Evolutionary conservation across 75 land plant species (phyloP).

Genomic region (Cupressus sempervirens): DNA sequence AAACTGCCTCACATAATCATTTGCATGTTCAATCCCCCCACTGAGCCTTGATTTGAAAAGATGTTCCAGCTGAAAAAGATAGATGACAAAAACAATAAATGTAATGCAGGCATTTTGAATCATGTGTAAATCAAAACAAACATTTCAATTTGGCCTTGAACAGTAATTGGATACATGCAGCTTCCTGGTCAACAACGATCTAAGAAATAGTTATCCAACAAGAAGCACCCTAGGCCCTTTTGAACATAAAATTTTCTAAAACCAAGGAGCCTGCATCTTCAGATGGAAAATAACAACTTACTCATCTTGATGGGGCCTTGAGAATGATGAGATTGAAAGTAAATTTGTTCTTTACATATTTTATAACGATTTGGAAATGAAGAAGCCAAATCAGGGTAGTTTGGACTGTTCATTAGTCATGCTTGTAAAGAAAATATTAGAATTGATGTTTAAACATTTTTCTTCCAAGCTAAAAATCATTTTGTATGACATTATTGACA

Average conservation of each 20-base stretch:
- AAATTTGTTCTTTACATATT: not conserved
- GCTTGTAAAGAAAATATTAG: not conserved
- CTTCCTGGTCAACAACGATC: not conserved
- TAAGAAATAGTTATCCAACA: not conserved
- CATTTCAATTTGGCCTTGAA: not conserved
- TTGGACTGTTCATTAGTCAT: not conserved
- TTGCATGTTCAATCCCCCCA: constrained; percentile 78
- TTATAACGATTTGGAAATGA: not conserved
- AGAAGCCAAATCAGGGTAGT: not conserved
- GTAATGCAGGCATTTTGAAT: not conserved
- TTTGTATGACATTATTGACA: not conserved
- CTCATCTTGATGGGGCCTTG: not conserved
- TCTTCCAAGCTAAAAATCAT: not conserved
- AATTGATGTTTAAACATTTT: not conserved
- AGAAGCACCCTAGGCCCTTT: not conserved
- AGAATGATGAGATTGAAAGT: not conserved
- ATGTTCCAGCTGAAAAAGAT: constrained; percentile 75
- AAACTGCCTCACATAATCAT: constrained; percentile 89
- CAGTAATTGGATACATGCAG: not conserved
- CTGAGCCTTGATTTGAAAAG: constrained; percentile 82
- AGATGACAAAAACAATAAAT: not conserved
- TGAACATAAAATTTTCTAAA: not conserved
- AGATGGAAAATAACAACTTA: not conserved
- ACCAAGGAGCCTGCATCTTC: not conserved
- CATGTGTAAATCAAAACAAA: not conserved